These are phyloP conservation scores for Fremontodendron californicum DNA, from an alignment of 345 rosid genomes.

Conservation along the genomic window DNA sequence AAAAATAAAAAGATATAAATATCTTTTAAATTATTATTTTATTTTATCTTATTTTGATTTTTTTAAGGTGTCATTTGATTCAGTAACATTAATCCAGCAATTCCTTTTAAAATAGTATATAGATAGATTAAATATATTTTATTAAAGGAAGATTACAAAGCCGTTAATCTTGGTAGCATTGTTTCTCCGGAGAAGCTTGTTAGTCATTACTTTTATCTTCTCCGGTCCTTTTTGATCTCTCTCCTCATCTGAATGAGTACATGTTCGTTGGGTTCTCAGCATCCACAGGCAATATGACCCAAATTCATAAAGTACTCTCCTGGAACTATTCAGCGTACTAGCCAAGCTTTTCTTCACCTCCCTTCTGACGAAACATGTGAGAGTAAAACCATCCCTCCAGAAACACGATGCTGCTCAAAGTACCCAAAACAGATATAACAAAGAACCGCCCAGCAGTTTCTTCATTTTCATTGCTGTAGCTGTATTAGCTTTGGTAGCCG, in stretches of 20 bases:
- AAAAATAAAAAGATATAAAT: too few species aligned
- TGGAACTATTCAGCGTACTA: slow-evolving; percentile 49
- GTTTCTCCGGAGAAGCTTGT: too few species aligned
- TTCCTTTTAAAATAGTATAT: too few species aligned
- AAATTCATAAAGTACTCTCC: slow-evolving; percentile 36
- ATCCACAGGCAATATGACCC: slow-evolving; percentile 45
- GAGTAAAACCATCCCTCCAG: slow-evolving; percentile 23
- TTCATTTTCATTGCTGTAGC: slow-evolving; percentile 37
- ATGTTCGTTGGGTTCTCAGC: slow-evolving; percentile 59
- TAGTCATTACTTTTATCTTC: too few species aligned
- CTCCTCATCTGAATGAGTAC: slow-evolving; percentile 46
- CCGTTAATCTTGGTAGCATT: too few species aligned
- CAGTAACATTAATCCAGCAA: too few species aligned
- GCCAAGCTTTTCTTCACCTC: slow-evolving; percentile 41
- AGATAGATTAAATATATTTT: too few species aligned
- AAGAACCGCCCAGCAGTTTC: slow-evolving; percentile 30
- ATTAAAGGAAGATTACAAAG: too few species aligned
- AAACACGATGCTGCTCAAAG: neutral
- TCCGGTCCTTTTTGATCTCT: slow-evolving; percentile 43
- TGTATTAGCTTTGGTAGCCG: slow-evolving; percentile 25
- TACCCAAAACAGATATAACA: neutral
- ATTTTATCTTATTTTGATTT: too few species aligned
- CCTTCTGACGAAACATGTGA: slow-evolving; percentile 41
- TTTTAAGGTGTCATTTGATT: too few species aligned
- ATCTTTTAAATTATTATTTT: too few species aligned